Evolutionary conservation across 257 asterid species (phyloP).

Genomic region (Cynanchum wilfordii): DNA sequence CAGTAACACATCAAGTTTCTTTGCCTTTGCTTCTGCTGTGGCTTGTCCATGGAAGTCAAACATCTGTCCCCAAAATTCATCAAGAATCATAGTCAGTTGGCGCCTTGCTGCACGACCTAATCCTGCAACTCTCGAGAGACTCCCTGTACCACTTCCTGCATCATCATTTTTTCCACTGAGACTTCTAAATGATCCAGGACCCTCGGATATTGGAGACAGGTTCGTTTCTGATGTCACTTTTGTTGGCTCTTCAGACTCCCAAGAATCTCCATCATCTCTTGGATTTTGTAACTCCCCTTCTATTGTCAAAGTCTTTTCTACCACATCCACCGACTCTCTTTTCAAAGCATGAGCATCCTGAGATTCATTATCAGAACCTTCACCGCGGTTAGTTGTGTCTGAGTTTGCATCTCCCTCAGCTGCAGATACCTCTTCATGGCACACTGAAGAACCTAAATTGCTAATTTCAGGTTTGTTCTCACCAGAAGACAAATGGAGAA

Average conservation of each 20-base stretch:
- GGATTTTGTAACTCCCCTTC: conserved; percentile 40
- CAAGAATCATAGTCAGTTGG: conserved; percentile 59
- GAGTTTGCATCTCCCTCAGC: conserved; percentile 24
- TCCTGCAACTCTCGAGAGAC: conserved; percentile 83
- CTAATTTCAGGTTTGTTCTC: conserved; percentile 46
- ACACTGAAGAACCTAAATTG: conserved; percentile 28
- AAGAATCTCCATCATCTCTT: conserved; percentile 49
- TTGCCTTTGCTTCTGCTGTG: conserved; percentile 66
- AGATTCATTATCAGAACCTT: conserved; percentile 37
- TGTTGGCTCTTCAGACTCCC: conserved; percentile 55
- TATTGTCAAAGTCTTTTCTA: conserved; percentile 38
- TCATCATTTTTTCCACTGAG: conserved; percentile 64
- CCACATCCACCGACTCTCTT: conserved; percentile 32
- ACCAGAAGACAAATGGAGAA: conserved; percentile 34
- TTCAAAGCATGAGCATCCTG: conserved; percentile 21
- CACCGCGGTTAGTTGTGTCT: conserved; percentile 21
- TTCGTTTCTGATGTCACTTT: conserved; percentile 45
- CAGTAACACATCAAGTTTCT: conserved; percentile 62
- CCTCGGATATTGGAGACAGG: conserved; percentile 53
- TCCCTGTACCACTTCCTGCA: conserved; percentile 79
- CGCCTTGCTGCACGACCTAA: conserved; percentile 96
- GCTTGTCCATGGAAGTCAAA: conserved; percentile 76
- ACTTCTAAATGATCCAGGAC: conserved; percentile 79
- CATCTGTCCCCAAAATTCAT: conserved; percentile 94
- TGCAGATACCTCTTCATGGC: conserved; percentile 29